phyloP scores from a whole-genome alignment of 73 alveolate genomes.

The Stentor coeruleus region DNA sequence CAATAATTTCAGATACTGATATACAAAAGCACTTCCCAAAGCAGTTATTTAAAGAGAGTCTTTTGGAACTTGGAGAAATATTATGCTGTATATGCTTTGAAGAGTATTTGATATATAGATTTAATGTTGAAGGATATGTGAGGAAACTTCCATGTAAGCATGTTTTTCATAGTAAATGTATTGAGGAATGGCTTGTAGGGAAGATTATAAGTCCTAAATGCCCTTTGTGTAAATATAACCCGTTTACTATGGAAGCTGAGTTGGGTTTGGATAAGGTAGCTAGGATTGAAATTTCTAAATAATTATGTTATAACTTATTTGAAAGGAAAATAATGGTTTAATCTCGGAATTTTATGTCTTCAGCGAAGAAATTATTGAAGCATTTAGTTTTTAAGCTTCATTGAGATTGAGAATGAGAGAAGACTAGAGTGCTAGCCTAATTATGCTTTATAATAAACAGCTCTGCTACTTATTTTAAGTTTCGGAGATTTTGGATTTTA shows the following conservation, averaged over 20 bases:
- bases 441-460: not conserved
- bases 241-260: not conserved
- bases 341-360: not conserved
- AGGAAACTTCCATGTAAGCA: constrained; percentile 23
- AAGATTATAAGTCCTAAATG: not conserved
- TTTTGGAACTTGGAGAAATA: not conserved
- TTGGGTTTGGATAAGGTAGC: no score
- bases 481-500: constrained; percentile 1
- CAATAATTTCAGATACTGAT: not conserved
- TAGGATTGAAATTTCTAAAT: no score
- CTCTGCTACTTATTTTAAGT: not conserved
- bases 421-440: constrained; percentile 4
- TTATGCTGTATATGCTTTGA: constrained; percentile 17
- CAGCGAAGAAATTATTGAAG: constrained; percentile 22
- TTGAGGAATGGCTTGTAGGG: constrained; percentile 23
- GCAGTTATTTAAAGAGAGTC: not conserved
- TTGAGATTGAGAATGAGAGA: not conserved
- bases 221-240: constrained; percentile 15
- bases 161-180: constrained; percentile 6
- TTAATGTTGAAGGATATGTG: not conserved
- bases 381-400: not conserved
- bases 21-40: not conserved
- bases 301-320: not conserved
- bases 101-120: not conserved
- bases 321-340: not conserved